Conservation (phyloP, 2,329 filamentous ascomycete species). For the Hymenoscyphus scutula region DNA sequence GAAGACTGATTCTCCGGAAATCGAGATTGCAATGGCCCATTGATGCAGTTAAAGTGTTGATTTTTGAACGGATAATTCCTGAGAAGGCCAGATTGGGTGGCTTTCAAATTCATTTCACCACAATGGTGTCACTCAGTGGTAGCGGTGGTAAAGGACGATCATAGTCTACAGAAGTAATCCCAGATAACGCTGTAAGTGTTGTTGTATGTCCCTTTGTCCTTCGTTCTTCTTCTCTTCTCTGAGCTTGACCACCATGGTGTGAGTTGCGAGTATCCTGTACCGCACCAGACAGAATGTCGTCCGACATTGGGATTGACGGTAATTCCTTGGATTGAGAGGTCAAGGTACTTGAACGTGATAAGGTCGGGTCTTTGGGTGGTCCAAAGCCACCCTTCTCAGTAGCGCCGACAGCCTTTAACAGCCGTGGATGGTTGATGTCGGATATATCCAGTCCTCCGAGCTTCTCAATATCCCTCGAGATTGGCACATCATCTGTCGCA, state of each 20-base stretch:
- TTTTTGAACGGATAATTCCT: not conserved
- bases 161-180: not conserved
- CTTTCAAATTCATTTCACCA: not conserved
- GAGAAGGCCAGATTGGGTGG: not conserved
- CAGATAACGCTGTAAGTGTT: not conserved
- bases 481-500: not conserved
- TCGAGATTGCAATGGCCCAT: no score
- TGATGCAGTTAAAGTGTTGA: no score
- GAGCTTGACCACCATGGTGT: not conserved
- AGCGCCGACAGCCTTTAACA: not conserved
- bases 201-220: not conserved
- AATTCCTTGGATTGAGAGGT: not conserved
- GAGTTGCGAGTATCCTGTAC: not conserved
- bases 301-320: not conserved
- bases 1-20: no score
- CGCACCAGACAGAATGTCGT: not conserved
- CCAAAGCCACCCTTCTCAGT: not conserved
- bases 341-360: not conserved
- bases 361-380: not conserved
- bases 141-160: not conserved
- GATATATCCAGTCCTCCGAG: slow-evolving; percentile 5
- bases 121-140: not conserved
- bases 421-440: slow-evolving; percentile 4
- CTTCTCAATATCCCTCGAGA: not conserved
- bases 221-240: not conserved